Evolutionary conservation across 768 basidiomycete species (phyloP), one percentile per base, ranked within the genome.

Genomic region (Leccinum variicolor): DNA sequence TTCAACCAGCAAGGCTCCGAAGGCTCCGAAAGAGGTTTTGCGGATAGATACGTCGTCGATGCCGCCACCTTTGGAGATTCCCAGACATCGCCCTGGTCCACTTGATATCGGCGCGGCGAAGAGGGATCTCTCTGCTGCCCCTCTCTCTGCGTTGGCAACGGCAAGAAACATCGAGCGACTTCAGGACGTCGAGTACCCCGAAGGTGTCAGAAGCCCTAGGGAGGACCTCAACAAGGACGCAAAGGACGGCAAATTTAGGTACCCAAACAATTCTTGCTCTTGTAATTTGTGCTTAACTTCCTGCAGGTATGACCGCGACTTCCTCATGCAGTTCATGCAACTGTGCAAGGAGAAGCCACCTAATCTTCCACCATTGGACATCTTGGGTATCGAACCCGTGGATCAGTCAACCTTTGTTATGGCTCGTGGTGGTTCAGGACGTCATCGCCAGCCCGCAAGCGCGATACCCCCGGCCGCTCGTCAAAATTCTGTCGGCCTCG

Each of bases 311-410:
- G 94, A 98, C 72, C 93, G 95, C 34, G 93, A 95, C 19, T 99
- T 99, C 85, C 82, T 99, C 25, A 75, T 99, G 58, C 96, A 99
- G 70, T 99, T 99, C 77, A 94, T 97, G 91, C 75, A 77, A 23
- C 75, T 96, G 59, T 99, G 97, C 81, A 91, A 86, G 73, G 96
- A 98, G 76, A 95, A 94, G 74, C 96, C 97, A 3, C 93, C 92
- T 54, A 80, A 83, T 55, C 86, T 98, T 26, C 93, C 94, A 41
- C 84, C 92, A 59, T 82, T 98, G 54, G 93, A 94, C 62, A 87
- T 89, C 10, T 88, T 98, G 65, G 96, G 96, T 55, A 84, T 98
- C 53, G 93, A 94, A 67, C 89, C 91, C 10, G 78, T 81, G 26
- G 83, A 87, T 65, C 80, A 85, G 66, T 60, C 76, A 50, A 58